Evolutionary conservation across 2,329 filamentous ascomycete genomes (phyloP), one percentile per base, ranked within the genome.

Genomic region (Dryadomyces sulphureus): DNA sequence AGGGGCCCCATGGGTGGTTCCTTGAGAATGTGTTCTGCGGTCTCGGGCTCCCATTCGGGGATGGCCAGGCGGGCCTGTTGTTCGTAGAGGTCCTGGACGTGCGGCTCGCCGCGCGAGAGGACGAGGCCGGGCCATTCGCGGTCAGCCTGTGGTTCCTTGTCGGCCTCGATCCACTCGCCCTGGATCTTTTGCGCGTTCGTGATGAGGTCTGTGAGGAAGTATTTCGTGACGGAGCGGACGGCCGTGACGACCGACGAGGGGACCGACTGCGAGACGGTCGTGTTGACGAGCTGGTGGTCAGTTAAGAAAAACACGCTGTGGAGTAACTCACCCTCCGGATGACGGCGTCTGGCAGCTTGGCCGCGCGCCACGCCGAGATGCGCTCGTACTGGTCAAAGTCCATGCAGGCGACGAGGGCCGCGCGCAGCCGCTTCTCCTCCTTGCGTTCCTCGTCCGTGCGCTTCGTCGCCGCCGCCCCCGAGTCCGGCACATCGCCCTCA

Each of bases 211-310:
- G 82, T 84, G 4, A 84, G 74, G 58, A 85, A 88, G 50, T 85
- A 70, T 62, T 90, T 90, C 41, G 81, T 78, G 19, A 85, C 82
- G 0, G 80, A 77, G 42, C 79, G 80, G 56, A 89, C 81, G n/a
- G 81, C 80, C 20, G 82, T 77, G 50, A 84, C 79, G 43, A 88
- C 81, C 54, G 76, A 81, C 19, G 75, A 70, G 0, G 82, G 81
- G 0, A 86, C 84, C 2, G 81, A 87, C 59, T 89, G 84, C 0
- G 81, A 86, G 8, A 88, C 79, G 2, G 84, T 86, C 48, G 84
- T 81, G 56, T 89, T 90, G 58, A 87, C 80, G 50, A 89, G 75
- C 72, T 80, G 49, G 5, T 4, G 3, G 19, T 36, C 34, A 43
- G 4, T 24, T 17, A 5, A 27, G 0, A n/a, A 19, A 12, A 38